Evolutionary conservation across 1,139 yeast genomes (phyloP), one percentile per base, ranked within the genome.

Genomic region (Geotrichum carabidarum): DNA sequence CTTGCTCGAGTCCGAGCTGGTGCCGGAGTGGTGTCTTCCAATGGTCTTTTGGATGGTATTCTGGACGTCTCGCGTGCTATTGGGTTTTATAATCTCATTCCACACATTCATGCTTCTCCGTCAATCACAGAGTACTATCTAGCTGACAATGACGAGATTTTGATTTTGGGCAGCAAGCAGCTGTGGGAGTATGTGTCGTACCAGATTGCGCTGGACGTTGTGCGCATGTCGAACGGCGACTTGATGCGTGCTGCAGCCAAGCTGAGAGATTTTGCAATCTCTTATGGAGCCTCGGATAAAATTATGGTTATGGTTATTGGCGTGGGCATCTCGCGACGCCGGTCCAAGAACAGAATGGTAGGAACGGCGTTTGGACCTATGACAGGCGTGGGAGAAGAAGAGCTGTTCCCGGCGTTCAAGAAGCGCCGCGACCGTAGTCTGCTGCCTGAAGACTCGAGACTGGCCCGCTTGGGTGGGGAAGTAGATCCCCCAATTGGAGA

Each of bases 401-500:
- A 51, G 22, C 42, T 51, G 36, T 82, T 77, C 64, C 76, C 59
- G 73, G 77, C 64, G 9, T 55, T 62, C 54, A 82, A 81, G 67
- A 80, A 84, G 63, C 73, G 74, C 34, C 75, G 78, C 49, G 86
- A 77, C 68, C 78, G 77, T 65, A 45, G 34, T 35, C 11, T 38
- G 11, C 36, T 51, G 1, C 78, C 84, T 0, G 95, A 89, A 51
- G 98, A 91, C 69, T 80, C 95, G 0, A 78, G 83, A 5, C 75
- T 91, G 62, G 83, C 96, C 63, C 80, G 95, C 65, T 74, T 90
- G 54, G 96, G 91, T 56, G 90, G 88, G 48, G 99, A 93, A 68
- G 93, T 93, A 57, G 85, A 86, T n/a, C 97, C 99, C 1, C 99
- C 99, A 1, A 84, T 86, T 5, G 98, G 98, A 1, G 90, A 88